Evolutionary conservation across 805 yeast genomes (phyloP), one percentile per base, ranked within the genome.

Genomic region (Nakazawaea ishiwadae): DNA sequence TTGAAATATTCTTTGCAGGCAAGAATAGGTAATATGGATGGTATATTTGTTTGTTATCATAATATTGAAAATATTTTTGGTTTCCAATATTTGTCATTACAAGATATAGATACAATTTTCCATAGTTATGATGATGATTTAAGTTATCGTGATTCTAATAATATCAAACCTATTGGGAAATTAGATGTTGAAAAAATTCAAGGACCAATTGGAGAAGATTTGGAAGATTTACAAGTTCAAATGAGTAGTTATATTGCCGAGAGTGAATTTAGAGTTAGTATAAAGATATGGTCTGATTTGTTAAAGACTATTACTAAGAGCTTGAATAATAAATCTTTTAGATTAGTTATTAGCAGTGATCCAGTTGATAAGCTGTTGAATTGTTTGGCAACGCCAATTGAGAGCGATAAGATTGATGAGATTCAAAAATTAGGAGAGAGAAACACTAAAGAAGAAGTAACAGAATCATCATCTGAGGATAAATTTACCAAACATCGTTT

Each of bases 21-120:
- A 0, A 71, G 97, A 47, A 84, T 91, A 31, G 99, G 98, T 3
- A 80, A 84, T 52, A 91, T 93, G 98, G 97, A 90, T 60, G 99
- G 99, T 5, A 87, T 93, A 2, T 88, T 86, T 51, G 71, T 91
- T 12, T 96, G 96, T 0, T 91, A 81, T 59, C 99, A 91, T 59
- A 91, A 90, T 58, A 73, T 88, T 39, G 69, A 76, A 23, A 66
- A 79, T 36, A 75, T 90, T 51, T 87, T 91, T 61, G 99, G 97
- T 3, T 93, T 89, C 60, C 91, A 89, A 59, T 91, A 91, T 58
- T 57, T 91, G 21, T 90, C 96, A 1, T 63, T 90, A 37, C 60
- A 66, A 1, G 85, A 80, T 30, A 73, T 91, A 48, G 97, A 91
- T 57, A 62, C 68, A 42, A 65, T 78, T 7, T 66, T 73, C 46